Conservation (phyloP, 441 rosid species). For the Syzygium malaccense region DNA sequence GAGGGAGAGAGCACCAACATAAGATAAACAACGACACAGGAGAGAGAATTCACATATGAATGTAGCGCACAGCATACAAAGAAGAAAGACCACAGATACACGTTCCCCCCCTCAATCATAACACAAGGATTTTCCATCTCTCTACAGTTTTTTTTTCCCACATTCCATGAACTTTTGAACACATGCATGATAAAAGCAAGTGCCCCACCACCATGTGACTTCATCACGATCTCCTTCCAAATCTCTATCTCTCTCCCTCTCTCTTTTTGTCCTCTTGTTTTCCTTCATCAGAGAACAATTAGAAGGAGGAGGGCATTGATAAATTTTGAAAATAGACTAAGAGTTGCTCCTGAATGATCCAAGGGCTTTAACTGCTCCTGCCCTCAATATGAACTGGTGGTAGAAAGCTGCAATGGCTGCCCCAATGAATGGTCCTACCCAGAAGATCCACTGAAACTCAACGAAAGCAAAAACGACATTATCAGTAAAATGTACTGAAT, state of each 20-base stretch:
- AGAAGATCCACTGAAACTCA: conserved; percentile 7
- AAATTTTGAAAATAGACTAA: neutral
- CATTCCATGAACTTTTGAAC: neutral
- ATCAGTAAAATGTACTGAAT: neutral
- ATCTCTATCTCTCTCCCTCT: neutral
- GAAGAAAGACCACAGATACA: neutral
- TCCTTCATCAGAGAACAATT: neutral
- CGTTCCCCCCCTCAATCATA: neutral
- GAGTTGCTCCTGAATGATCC: conserved; percentile 11
- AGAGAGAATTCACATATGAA: neutral
- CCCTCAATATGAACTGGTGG: conserved; percentile 14
- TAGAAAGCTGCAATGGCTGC: conserved; percentile 14
- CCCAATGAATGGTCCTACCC: conserved; percentile 11
- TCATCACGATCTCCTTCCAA: neutral
- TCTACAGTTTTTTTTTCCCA: neutral
- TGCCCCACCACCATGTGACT: neutral
- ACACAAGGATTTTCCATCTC: neutral
- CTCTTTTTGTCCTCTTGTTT: neutral
- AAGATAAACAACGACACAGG: neutral
- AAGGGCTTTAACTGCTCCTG: conserved; percentile 8
- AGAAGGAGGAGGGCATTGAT: neutral
- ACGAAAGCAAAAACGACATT: too few species aligned
- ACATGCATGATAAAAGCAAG: neutral
- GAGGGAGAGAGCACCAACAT: neutral
- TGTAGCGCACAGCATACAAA: neutral